phyloP scores from a whole-genome alignment of 2,329 filamentous ascomycete genomes.

The Penicillium concentricum region DNA sequence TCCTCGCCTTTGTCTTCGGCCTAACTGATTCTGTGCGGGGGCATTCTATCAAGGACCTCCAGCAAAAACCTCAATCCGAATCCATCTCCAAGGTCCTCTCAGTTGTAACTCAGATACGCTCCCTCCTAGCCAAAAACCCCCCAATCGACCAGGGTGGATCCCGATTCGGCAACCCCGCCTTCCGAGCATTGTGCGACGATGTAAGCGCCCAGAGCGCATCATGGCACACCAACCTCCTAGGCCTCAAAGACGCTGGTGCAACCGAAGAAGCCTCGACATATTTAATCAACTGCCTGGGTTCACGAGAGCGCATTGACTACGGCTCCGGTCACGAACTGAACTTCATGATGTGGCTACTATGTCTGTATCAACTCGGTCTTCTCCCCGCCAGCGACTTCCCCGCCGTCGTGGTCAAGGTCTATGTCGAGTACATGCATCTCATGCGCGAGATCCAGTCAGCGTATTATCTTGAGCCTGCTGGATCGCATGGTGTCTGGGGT shows the following conservation, averaged over 20 bases:
- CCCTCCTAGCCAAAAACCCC: conserved; percentile 67
- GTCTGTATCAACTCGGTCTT: conserved; percentile 74
- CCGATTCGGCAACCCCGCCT: conserved; percentile 91
- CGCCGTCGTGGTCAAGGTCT: conserved; percentile 72
- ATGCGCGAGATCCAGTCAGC: conserved; percentile 87
- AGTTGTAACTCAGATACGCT: conserved; percentile 69
- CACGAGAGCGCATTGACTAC: conserved; percentile 86
- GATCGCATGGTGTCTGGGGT: conserved; percentile 97
- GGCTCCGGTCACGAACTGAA: conserved; percentile 97
- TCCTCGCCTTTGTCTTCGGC: conserved; percentile 81
- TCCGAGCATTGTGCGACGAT: conserved; percentile 71
- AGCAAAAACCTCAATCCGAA: conserved; percentile 49
- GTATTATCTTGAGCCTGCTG: conserved; percentile 95
- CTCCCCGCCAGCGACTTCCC: conserved; percentile 67
- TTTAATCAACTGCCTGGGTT: conserved; percentile 80
- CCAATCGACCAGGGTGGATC: conserved; percentile 84
- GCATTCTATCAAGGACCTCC: conserved; percentile 29
- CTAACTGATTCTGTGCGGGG: conserved; percentile 76
- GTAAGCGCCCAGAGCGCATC: conserved; percentile 38
- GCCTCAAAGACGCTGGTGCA: conserved; percentile 47
- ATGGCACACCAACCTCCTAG: conserved; percentile 45
- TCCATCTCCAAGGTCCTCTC: conserved; percentile 63
- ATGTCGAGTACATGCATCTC: conserved; percentile 75
- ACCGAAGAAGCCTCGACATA: conserved; percentile 75
- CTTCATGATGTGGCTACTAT: conserved; percentile 95